Percentiles rank a stretch among this genome's conserved stretches.
Evolutionary conservation across 345 rosid genomes (phyloP).

Genomic region (Salix udensis): DNA sequence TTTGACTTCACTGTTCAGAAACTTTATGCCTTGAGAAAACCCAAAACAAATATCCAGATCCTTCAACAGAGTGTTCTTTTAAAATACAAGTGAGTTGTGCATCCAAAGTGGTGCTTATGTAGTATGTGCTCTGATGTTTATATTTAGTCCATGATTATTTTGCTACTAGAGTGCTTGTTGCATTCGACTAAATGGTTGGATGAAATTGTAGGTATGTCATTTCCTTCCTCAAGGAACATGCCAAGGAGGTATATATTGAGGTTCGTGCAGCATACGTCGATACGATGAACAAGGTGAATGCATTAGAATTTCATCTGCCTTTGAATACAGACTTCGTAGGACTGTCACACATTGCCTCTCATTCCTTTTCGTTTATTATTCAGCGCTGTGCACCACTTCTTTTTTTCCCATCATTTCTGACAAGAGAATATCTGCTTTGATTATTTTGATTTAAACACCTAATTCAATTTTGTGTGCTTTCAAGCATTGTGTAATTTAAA

Average conservation of each 20-base stretch:
- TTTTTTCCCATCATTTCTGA: too few relatives aligned
- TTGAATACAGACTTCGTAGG: background rate
- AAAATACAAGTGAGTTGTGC: constrained; percentile 77
- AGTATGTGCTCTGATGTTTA: background rate
- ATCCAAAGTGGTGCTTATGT: background rate
- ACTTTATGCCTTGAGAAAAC: constrained; percentile 93
- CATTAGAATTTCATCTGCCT: constrained; percentile 1
- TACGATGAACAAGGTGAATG: constrained; percentile 96
- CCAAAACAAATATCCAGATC: constrained; percentile 97
- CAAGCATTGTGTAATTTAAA: background rate
- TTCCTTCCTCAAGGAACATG: constrained; percentile 88
- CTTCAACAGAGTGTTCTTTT: constrained; percentile 95
- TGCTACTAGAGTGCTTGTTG: constrained; percentile 11
- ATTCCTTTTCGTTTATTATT: background rate
- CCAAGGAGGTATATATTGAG: constrained; percentile 79
- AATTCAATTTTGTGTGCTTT: background rate
- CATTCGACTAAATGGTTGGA: constrained; percentile 7
- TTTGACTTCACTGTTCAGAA: constrained; percentile 97
- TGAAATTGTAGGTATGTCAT: constrained; percentile 63
- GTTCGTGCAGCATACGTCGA: constrained; percentile 89
- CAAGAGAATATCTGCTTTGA: too few relatives aligned
- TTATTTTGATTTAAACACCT: background rate
- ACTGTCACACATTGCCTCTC: background rate
- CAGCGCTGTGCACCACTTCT: background rate
- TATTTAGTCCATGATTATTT: background rate